phyloP scores from a whole-genome alignment of 2,329 filamentous ascomycete genomes.

The Juglanconis oblonga region DNA sequence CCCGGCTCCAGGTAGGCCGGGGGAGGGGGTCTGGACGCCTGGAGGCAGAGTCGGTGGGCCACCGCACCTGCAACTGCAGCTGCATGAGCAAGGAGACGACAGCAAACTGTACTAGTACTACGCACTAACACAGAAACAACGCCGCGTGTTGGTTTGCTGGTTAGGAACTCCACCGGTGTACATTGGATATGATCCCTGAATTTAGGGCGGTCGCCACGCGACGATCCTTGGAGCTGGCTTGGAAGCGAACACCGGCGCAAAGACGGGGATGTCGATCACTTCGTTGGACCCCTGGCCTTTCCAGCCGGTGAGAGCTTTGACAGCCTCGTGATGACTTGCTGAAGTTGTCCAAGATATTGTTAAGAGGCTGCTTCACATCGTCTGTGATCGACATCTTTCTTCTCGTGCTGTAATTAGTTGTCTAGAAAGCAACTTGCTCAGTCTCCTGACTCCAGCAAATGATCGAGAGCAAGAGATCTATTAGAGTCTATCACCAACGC shows the following conservation, averaged over 20 bases:
- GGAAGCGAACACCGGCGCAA: neutral
- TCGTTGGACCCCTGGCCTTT: no score
- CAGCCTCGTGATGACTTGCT: no score
- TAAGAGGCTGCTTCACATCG: no score
- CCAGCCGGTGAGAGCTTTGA: no score
- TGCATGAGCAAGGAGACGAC: conserved; percentile 9
- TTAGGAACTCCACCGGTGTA: neutral
- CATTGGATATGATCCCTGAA: conserved; percentile 4
- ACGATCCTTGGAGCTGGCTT: neutral
- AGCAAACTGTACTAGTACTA: neutral
- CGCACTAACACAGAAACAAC: neutral
- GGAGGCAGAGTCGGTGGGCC: neutral
- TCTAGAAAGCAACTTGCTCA: neutral
- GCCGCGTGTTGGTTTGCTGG: neutral
- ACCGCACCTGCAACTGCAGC: neutral
- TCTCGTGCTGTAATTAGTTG: neutral
- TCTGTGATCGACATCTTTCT: neutral
- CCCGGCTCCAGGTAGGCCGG: neutral
- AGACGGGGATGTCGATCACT: neutral
- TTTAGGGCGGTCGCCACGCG: neutral
- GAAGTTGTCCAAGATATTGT: no score
- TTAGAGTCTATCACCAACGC: neutral
- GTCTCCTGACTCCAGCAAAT: neutral
- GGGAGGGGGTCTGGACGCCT: neutral
- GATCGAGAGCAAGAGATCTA: neutral